These are phyloP conservation scores for Cyberlindnera samutprakarnensis DNA, from an alignment of 805 yeast species.

Conservation along the genomic window DNA sequence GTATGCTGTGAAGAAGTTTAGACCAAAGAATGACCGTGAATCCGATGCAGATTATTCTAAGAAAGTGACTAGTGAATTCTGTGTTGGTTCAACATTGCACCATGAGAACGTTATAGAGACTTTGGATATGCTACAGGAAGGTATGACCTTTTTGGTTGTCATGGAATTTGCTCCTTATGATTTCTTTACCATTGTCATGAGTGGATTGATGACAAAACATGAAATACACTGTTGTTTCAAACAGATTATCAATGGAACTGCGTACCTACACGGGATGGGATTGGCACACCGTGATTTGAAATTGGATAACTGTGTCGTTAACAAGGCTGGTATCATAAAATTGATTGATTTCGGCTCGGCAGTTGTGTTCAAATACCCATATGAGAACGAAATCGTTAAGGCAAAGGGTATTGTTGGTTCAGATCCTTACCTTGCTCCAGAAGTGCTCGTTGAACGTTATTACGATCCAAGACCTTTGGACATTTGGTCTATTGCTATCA, in stretches of 20 bases:
- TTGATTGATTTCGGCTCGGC: constrained; percentile 94
- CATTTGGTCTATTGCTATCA: constrained; percentile 90
- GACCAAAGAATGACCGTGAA: constrained; percentile 57
- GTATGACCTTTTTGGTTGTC: constrained; percentile 55
- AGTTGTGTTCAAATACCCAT: constrained; percentile 67
- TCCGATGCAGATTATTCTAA: constrained; percentile 60
- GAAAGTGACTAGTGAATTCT: constrained; percentile 77
- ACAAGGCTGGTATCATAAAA: constrained; percentile 65
- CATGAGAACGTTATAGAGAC: constrained; percentile 81
- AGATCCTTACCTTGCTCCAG: constrained; percentile 95
- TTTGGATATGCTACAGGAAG: constrained; percentile 69
- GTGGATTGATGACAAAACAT: constrained; percentile 61
- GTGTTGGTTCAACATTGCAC: constrained; percentile 68
- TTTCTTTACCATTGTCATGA: constrained; percentile 89
- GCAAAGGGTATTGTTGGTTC: constrained; percentile 91
- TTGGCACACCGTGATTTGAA: constrained; percentile 91
- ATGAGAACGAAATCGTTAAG: constrained; percentile 44
- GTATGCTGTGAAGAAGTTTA: constrained; percentile 84
- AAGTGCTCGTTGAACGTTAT: constrained; percentile 48
- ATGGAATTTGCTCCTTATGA: constrained; percentile 94
- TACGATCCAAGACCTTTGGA: constrained; percentile 89
- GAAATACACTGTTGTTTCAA: constrained; percentile 78
- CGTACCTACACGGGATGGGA: constrained; percentile 71
- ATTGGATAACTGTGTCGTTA: constrained; percentile 88
- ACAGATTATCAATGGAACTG: constrained; percentile 72